phyloP scores from a whole-genome alignment of 495 filamentous ascomycete genomes.

The Aspergillus diversus region DNA sequence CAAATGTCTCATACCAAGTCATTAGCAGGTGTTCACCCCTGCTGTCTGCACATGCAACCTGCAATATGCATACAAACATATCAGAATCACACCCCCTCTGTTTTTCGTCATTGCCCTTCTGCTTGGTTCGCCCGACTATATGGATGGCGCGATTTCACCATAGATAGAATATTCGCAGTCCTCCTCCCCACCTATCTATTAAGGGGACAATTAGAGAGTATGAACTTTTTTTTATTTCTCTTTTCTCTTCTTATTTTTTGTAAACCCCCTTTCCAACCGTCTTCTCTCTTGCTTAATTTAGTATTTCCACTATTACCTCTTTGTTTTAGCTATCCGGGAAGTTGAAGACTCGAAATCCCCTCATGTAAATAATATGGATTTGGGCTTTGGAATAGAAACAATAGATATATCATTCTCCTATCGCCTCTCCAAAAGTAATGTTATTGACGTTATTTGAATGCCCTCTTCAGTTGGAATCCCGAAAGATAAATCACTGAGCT shows the following conservation, averaged over 20 bases:
- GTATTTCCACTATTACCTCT: too few relatives aligned
- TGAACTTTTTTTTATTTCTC: not conserved
- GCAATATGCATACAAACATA: constrained; percentile 5
- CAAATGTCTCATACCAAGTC: not conserved
- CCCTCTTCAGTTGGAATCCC: too few relatives aligned
- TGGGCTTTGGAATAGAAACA: constrained; percentile 1
- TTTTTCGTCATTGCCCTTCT: not conserved
- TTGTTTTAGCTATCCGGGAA: too few relatives aligned
- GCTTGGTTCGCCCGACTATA: not conserved
- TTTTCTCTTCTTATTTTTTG: not conserved
- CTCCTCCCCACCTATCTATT: not conserved
- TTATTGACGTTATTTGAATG: too few relatives aligned
- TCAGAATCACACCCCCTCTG: not conserved
- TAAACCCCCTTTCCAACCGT: not conserved
- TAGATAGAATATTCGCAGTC: not conserved
- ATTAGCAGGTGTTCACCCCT: not conserved
- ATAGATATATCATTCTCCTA: not conserved
- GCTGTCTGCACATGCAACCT: not conserved
- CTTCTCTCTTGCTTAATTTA: not conserved
- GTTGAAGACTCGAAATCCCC: not conserved
- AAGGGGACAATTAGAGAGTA: not conserved
- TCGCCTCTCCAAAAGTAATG: too few relatives aligned
- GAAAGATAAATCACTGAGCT: too few relatives aligned
- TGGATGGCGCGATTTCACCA: not conserved
- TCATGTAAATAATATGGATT: constrained; percentile 2